Evolutionary conservation across 2,329 filamentous ascomycete genomes (phyloP).

Genomic region (Bipolaris cookei): DNA sequence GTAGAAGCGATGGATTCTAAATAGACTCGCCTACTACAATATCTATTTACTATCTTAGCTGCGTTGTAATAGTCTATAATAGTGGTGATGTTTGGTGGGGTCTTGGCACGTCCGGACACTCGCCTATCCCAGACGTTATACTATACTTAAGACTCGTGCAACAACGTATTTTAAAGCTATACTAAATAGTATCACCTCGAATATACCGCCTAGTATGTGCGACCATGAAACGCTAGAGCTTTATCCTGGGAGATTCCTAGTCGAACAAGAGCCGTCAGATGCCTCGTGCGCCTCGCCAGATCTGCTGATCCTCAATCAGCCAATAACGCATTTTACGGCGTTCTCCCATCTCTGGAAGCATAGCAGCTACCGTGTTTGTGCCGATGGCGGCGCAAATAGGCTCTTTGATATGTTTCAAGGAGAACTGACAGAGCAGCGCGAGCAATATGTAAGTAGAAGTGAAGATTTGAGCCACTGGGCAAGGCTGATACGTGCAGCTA

Average conservation of each 20-base stretch:
- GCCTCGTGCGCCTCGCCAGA: conserved; percentile 31
- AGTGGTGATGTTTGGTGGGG: too few species aligned
- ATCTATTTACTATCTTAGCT: too few species aligned
- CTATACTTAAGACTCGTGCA: too few species aligned
- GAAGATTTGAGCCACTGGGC: not conserved
- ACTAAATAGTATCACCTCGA: too few species aligned
- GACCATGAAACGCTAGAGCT: too few species aligned
- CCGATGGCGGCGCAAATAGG: conserved; percentile 88
- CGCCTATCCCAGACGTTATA: too few species aligned
- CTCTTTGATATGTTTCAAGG: conserved; percentile 62
- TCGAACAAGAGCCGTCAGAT: conserved; percentile 24
- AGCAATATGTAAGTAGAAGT: conserved; percentile 39
- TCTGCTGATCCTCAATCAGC: conserved; percentile 56
- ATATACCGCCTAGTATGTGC: too few species aligned
- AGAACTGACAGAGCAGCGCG: conserved; percentile 27
- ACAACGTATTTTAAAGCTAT: too few species aligned
- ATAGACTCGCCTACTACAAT: too few species aligned
- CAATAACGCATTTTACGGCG: conserved; percentile 56
- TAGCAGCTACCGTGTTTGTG: conserved; percentile 74
- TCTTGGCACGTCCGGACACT: too few species aligned
- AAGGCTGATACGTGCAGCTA: conserved; percentile 34
- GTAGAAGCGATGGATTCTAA: too few species aligned
- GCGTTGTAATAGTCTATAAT: too few species aligned
- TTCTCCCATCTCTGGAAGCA: conserved; percentile 56
- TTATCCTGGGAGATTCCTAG: conserved; percentile 38